phyloP scores from a whole-genome alignment of 176 grass and related monocot genomes.

The Oryza glumipatula region DNA sequence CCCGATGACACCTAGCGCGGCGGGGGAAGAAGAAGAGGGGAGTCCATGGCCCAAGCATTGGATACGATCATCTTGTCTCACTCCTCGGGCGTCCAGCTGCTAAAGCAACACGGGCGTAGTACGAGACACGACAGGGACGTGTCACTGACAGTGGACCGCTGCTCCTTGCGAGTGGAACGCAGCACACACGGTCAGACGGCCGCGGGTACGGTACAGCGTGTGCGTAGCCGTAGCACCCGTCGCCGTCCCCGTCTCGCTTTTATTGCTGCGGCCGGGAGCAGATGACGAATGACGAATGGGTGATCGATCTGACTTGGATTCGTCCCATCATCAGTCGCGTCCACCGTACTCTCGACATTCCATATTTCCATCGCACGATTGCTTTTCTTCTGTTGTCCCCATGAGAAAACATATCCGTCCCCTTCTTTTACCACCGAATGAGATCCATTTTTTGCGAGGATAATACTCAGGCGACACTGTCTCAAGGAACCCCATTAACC shows the following conservation, averaged over 20 bases:
- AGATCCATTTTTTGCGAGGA: too few relatives aligned
- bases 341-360: background rate
- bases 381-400: background rate
- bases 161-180: too few relatives aligned
- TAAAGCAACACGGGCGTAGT: background rate
- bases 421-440: too few relatives aligned
- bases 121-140: background rate
- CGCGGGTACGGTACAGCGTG: background rate
- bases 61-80: background rate
- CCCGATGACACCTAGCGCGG: too few relatives aligned
- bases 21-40: background rate
- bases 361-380: background rate
- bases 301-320: conserved; percentile 20
- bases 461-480: too few relatives aligned
- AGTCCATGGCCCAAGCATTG: background rate
- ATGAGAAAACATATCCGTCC: too few relatives aligned
- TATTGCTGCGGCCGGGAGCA: background rate
- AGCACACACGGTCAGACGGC: too few relatives aligned
- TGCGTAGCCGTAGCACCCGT: background rate
- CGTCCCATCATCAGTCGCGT: conserved; percentile 26
- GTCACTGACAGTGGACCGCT: background rate
- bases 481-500: too few relatives aligned
- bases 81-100: background rate
- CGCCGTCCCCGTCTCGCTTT: background rate
- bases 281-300: background rate